Base-by-base conservation (phyloP, 2,329 filamentous ascomycete species). In the Verticillium isaacii region DNA sequence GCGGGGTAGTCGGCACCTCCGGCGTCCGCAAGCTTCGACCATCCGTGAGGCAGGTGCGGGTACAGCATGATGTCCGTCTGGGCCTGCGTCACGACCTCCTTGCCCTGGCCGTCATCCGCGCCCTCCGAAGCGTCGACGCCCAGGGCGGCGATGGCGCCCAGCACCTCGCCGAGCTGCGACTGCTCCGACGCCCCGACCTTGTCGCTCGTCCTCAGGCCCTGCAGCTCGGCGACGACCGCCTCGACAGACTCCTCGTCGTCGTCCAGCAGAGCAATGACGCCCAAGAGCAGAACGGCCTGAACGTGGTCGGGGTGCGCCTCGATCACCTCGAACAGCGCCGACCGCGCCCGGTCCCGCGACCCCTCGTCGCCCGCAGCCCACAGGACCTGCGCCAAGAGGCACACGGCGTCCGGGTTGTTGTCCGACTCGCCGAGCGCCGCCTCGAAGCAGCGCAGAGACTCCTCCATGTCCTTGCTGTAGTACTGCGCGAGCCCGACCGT, bases 401-500 rank as follows among this genome's bases (percentile, higher is more conserved):
- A 97, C 0, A 93, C 88, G 1, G 94, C 89, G 70, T 97, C 93
- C 0, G 93, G 90, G 64, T 92, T 88, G 41, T 85, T 85, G 34
- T 85, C 78, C 1, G 90, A 92, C 72, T 96, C 93, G 61, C 88
- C 82, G 8, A 98, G 80, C 0, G 93, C 93, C 2, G 86, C 82
- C 65, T 92, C 87, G 74, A 99, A 96, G 76, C 90, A 93, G 12
- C 84, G 80, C 32, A 97, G 87, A 0, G 93, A 90, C 58, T 86
- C 84, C 50, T 88, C 84, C 66, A 89, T 84, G 29, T 88, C 79
- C 29, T 85, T 77, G 36, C 81, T 76, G 72, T 91, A 92, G 75
- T 93, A 96, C 63, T 91, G 84, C 1, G 93, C 91, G 2, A 99
- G 80, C 0, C 95, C 95, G 2, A 91, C 85, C 0, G 93, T 96